A percentile compares a stretch with the other conserved stretches of the same genome.
These are phyloP conservation scores for Fusarium sp. DNA, from an alignment of 2,329 filamentous ascomycete genomes.

Conservation along the genomic window DNA sequence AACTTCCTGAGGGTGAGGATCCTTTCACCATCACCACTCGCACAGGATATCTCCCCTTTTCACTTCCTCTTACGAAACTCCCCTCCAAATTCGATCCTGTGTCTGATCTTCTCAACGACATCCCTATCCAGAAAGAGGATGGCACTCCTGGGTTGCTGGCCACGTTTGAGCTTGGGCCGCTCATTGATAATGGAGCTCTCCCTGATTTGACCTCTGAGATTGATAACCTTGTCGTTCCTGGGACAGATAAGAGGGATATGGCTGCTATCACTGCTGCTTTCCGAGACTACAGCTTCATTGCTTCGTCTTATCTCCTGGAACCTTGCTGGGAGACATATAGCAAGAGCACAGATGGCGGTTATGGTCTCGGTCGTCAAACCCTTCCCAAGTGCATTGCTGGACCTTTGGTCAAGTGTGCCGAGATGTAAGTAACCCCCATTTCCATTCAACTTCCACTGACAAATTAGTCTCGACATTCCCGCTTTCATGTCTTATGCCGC, in stretches of 20 bases:
- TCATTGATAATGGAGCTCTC: slow-evolving; percentile 32
- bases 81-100: slow-evolving; percentile 37
- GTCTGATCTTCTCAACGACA: slow-evolving; percentile 33
- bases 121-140: slow-evolving; percentile 39
- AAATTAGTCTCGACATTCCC: slow-evolving; percentile 28
- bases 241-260: slow-evolving; percentile 33
- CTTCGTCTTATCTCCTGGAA: slow-evolving; percentile 35
- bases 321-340: slow-evolving; percentile 39
- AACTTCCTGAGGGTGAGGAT: slow-evolving; percentile 34
- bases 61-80: slow-evolving; percentile 31
- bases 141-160: slow-evolving; percentile 29
- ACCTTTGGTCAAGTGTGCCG: slow-evolving; percentile 37
- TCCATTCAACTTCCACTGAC: not conserved
- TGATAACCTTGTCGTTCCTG: slow-evolving; percentile 32
- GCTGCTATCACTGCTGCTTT: slow-evolving; percentile 38
- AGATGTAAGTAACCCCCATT: slow-evolving; percentile 16
- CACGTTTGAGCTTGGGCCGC: slow-evolving; percentile 32
- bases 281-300: slow-evolving; percentile 38
- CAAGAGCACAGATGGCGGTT: slow-evolving; percentile 26
- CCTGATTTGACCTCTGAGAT: slow-evolving; percentile 38
- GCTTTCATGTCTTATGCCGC: slow-evolving; percentile 62
- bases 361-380: slow-evolving; percentile 30
- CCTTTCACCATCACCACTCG: slow-evolving; percentile 41
- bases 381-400: slow-evolving; percentile 41
- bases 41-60: slow-evolving; percentile 34